Conservation (phyloP, 2,329 filamentous ascomycete species). For the Aquanectria penicillioides region DNA sequence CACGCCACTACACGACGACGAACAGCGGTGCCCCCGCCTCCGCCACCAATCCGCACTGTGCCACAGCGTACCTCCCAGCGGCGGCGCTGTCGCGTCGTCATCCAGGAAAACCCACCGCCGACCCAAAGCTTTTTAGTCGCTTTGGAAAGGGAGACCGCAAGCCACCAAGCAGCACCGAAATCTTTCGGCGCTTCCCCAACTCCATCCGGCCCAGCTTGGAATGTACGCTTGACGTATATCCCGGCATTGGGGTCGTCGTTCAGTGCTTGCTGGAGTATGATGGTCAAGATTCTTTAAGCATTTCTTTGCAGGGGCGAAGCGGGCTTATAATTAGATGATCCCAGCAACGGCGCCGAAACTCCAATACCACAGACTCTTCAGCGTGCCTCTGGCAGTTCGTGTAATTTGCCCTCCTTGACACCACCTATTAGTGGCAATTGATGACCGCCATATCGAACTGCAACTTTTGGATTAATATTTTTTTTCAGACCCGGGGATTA, state of each 20-base stretch:
- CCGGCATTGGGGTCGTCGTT: conserved; percentile 10
- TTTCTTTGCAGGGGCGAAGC: not conserved
- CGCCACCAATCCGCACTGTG: conserved; percentile 34
- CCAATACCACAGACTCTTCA: not conserved
- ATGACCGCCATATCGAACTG: not conserved
- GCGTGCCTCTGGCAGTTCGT: not conserved
- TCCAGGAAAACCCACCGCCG: not conserved
- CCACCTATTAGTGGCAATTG: not conserved
- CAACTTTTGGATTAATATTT: not conserved
- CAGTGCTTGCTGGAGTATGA: not conserved
- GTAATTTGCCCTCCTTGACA: not conserved
- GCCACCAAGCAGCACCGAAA: conserved; percentile 12
- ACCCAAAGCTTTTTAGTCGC: not conserved
- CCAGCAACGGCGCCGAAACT: too few relatives aligned
- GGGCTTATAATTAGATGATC: not conserved
- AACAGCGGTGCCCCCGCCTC: not conserved
- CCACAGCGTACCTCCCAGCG: not conserved
- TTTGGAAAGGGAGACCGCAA: not conserved
- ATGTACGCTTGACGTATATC: conserved; percentile 12
- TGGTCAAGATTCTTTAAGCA: conserved; percentile 5
- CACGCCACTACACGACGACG: not conserved
- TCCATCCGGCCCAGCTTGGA: conserved; percentile 4
- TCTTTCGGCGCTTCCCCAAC: conserved; percentile 1
- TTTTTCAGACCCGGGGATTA: too few relatives aligned
- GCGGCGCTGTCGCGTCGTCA: conserved; percentile 15